Conservation (phyloP, 73 alveolate genomes). For the Blepharisma japonicum region DNA sequence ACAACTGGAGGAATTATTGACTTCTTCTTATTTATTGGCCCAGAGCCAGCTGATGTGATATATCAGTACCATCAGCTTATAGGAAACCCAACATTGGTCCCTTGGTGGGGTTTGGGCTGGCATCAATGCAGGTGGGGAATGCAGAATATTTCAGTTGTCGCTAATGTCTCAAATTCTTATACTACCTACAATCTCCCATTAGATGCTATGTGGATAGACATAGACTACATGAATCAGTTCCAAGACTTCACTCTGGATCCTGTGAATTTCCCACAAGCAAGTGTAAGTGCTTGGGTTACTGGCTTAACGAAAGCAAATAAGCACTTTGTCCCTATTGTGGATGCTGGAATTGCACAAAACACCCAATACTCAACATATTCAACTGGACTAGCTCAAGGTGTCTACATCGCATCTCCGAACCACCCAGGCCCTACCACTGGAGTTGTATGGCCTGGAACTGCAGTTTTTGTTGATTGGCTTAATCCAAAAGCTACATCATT, state of each 20-base stretch:
- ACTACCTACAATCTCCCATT: conserved; percentile 73
- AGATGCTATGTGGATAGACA: conserved; percentile 95
- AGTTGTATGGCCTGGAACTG: conserved; percentile 88
- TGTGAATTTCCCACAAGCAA: conserved; percentile 39
- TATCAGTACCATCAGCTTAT: conserved; percentile 46
- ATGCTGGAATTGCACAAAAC: conserved; percentile 80
- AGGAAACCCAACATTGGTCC: conserved; percentile 69
- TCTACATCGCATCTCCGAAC: conserved; percentile 32
- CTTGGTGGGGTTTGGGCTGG: conserved; percentile 88
- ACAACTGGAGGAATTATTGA: conserved; percentile 62
- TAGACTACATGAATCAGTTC: conserved; percentile 86
- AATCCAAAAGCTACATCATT: conserved; percentile 57
- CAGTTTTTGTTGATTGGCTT: conserved; percentile 83
- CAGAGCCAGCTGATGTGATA: conserved; percentile 47
- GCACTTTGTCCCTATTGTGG: conserved; percentile 84
- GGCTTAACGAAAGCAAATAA: conserved; percentile 52
- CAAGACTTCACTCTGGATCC: conserved; percentile 77
- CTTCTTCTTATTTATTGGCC: conserved; percentile 54
- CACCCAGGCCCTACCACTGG: conserved; percentile 54
- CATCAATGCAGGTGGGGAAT: conserved; percentile 97
- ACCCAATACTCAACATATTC: conserved; percentile 32
- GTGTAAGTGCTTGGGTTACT: conserved; percentile 53
- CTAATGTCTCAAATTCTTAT: conserved; percentile 66
- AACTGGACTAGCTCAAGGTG: conserved; percentile 35
- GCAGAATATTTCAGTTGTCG: conserved; percentile 37